Base-by-base conservation (phyloP, 2,329 filamentous ascomycete species). In the Exserohilum rostratum region DNA sequence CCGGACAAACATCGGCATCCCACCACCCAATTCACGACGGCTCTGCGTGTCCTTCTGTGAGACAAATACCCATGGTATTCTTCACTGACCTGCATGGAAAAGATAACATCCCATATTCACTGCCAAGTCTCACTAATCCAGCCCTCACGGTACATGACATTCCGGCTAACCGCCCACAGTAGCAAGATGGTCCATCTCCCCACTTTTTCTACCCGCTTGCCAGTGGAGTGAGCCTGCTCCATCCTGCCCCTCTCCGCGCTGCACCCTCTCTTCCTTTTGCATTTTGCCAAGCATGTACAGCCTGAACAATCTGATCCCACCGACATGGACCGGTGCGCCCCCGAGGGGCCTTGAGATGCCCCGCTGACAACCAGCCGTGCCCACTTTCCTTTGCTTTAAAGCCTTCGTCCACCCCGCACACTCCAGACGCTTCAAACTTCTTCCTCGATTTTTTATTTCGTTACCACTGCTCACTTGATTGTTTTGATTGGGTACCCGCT, bases 121-220 rank as follows among this genome's bases (percentile, higher is more conserved):
- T 45, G 67, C 66, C 66, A 71, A 71, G 66, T 46, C 27, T 54
- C 56, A 58, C 57, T 64, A 64, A 57, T 45, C 45, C 49, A 52
- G 47, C 54, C 9, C 38, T 57, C 53, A 54, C 61, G 55, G 53
- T 44, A 51, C 27, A 52, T 57, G 57, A 59, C 61, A 53, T 45
- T 54, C 55, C 44, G 60, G 34, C 62, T 67, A 68, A 52, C 61
- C 64, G 64, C 54, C 58, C 61, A 50, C 58, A 58, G 62, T 56
- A 60, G 57, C 60, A 58, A 33, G 54, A 58, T 61, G 65, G 20
- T 61, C 53, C 30, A 37, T 33, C 34, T 35, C 58, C 59, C 67
- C 68, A 65, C 67, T 68, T 71, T 65, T 67, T 53, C 53, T 45
- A 46, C 47, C 52, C 42, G 51, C 58, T 49, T 58, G 44, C 58